Percentiles rank a stretch among this genome's conserved stretches.
These are phyloP conservation scores for Colletotrichum incanum DNA, from an alignment of 2,329 filamentous ascomycete genomes.

Conservation along the genomic window DNA sequence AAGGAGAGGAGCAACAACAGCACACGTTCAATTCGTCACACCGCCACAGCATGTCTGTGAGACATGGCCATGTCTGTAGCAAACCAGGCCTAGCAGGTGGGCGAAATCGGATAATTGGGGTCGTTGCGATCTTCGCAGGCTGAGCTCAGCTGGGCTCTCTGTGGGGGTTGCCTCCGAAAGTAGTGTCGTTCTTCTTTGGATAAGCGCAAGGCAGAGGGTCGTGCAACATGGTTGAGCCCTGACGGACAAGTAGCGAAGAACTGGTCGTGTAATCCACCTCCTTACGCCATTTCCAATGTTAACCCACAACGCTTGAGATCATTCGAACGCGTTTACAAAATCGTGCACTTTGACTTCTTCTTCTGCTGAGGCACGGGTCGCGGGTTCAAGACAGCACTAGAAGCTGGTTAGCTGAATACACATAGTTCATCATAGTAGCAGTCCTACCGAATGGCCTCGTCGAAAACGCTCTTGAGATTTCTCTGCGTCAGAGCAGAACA, in stretches of 20 bases:
- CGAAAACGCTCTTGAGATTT: conserved; percentile 98
- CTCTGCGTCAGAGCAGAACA: conserved; percentile 97
- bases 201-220: conserved; percentile 24
- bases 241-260: conserved; percentile 27
- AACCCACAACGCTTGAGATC: conserved; percentile 28
- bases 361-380: conserved; percentile 70
- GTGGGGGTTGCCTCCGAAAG: conserved; percentile 26
- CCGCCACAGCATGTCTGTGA: not conserved
- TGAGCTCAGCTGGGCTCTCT: conserved; percentile 20
- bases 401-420: conserved; percentile 46
- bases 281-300: conserved; percentile 36
- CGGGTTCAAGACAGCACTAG: conserved; percentile 81
- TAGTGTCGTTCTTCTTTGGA: conserved; percentile 19
- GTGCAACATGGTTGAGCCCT: conserved; percentile 36
- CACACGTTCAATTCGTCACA: conserved; percentile 3
- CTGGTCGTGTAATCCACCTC: conserved; percentile 27
- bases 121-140: conserved; percentile 28
- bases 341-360: conserved; percentile 79
- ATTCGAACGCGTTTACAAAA: conserved; percentile 67
- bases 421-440: conserved; percentile 47
- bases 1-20: conserved; percentile 20
- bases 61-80: conserved; percentile 3
- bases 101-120: conserved; percentile 17
- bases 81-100: not conserved
- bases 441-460: conserved; percentile 93